Conservation (phyloP, 139 green algal species). For the Raphidocelis subcapitata region DNA sequence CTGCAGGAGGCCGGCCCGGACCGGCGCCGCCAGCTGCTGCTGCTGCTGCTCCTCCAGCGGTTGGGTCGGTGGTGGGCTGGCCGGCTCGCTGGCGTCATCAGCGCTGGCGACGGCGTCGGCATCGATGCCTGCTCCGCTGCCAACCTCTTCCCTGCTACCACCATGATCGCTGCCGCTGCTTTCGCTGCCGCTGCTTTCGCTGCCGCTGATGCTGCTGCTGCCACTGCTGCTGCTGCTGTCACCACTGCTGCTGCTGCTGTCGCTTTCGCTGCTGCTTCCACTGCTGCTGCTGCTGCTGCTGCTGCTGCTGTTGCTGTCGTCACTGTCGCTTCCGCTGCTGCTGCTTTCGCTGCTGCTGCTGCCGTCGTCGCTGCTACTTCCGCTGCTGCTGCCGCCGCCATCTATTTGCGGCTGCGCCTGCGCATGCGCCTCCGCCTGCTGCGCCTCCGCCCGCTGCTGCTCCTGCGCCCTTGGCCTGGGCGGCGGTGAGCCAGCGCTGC, state of each 20-base stretch:
- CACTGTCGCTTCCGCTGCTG: not conserved
- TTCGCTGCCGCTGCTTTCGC: not conserved
- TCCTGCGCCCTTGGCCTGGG: not conserved
- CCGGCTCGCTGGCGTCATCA: no score
- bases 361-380: not conserved
- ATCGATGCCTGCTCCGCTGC: no score
- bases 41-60: no score
- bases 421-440: not conserved
- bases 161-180: no score
- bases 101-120: no score
- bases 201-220: not conserved
- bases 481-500: no score
- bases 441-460: not conserved
- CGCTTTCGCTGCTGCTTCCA: not conserved
- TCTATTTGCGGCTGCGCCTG: not conserved
- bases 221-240: constrained; percentile 6
- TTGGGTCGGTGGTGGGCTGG: no score
- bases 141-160: no score
- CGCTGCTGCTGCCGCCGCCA: not conserved
- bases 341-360: not conserved
- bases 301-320: not conserved
- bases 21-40: no score
- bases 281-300: not conserved
- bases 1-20: no score
- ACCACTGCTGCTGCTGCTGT: not conserved